Evolutionary conservation across 176 grass and related monocot species (phyloP).

Genomic region (Triticum dicoccoides): DNA sequence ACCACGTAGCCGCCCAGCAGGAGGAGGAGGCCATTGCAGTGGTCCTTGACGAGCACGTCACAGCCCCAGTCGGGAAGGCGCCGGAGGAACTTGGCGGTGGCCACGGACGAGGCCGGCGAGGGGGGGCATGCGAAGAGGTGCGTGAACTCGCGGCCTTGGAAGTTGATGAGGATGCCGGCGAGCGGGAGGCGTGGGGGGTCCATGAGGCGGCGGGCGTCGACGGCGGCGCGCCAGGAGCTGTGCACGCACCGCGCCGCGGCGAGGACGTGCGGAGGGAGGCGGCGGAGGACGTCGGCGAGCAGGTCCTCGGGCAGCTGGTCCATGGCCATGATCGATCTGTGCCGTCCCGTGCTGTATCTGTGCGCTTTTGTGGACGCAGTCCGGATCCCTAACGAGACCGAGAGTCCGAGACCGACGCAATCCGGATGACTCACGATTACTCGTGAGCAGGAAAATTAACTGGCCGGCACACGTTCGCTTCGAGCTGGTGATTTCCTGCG

Average conservation of each 20-base stretch:
- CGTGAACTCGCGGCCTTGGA: background rate
- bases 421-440: no score
- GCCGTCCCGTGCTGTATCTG: no score
- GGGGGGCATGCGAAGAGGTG: background rate
- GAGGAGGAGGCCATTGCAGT: constrained; percentile 7
- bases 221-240: background rate
- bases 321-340: background rate
- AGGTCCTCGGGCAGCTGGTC: background rate
- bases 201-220: background rate
- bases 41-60: background rate
- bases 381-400: no score
- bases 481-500: no score
- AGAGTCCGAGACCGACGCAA: no score
- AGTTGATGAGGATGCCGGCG: background rate
- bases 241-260: background rate
- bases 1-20: background rate
- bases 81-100: background rate
- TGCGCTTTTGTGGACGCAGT: no score
- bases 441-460: no score
- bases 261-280: background rate
- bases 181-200: background rate
- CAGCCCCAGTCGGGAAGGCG: background rate
- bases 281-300: background rate
- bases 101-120: background rate
- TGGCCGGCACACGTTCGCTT: no score